Evolutionary conservation across 2,329 filamentous ascomycete genomes (phyloP), one percentile per base, ranked within the genome.

Genomic region (Colletotrichum agaves): DNA sequence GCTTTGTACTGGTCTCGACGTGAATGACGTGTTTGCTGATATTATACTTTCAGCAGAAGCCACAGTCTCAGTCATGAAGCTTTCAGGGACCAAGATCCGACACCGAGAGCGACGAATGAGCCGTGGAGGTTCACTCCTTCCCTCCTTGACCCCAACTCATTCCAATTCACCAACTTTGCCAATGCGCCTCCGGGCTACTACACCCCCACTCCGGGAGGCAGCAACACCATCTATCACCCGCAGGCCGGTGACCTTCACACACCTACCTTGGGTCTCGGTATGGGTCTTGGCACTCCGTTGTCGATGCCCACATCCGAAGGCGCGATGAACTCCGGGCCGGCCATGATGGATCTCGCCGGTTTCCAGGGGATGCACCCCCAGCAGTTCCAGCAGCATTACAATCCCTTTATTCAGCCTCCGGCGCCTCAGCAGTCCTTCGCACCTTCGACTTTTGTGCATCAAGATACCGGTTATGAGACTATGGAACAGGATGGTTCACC

Each of bases 191-290:
- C 92, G 15, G 92, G 91, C 13, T 96, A 96, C 79, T 98, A 97
- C 79, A 94, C 93, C 7, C 93, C 94, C 2, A 97, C 93, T 1
- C 92, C 93, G 2, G 93, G 92, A 70, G 92, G 91, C 50, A 91
- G 90, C 70, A 93, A 91, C 75, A 91, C 92, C 17, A 80, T 95
- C 71, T 97, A 94, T 75, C 93, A 97, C 76, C 88, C 87, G 58
- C 93, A 94, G 78, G 92, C 93, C 41, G 92, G 93, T 57, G 94
- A 97, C 78, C 84, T 98, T 63, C 93, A 97, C 78, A 97, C 94
- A 2, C 93, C 94, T 4, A 90, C 87, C 35, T 83, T 94, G 74
- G 87, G 87, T 44, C 83, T 95, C 70, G 89, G 90, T 47, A 87
- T 96, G 82, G 92, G 92, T 44, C 83, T 97, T 70, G 89, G 89